Conservation (phyloP, 331 rosid species). For the Ulmus americana region DNA sequence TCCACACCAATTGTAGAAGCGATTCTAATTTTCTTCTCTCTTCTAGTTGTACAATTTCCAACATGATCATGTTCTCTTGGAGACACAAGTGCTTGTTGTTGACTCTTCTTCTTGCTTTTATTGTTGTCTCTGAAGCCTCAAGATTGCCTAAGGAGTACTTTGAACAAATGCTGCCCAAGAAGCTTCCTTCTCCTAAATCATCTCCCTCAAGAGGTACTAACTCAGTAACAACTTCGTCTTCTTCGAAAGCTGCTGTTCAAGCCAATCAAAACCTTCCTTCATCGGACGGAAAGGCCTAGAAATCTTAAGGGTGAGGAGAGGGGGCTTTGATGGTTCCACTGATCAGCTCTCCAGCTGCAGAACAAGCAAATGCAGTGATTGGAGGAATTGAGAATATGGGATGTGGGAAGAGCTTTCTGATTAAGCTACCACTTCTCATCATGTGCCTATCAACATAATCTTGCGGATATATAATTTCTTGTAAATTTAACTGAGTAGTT, state of each 20-base stretch:
- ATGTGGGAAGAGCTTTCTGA: too few relatives aligned
- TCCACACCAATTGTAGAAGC: neutral
- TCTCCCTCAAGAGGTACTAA: constrained; percentile 83
- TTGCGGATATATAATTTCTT: constrained; percentile 24
- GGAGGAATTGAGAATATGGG: too few relatives aligned
- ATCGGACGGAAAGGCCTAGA: constrained; percentile 61
- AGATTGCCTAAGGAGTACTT: constrained; percentile 50
- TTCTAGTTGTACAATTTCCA: constrained; percentile 5
- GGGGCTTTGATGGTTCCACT: neutral
- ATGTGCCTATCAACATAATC: constrained; percentile 23
- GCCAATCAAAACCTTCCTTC: constrained; percentile 29
- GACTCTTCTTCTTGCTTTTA: constrained; percentile 32
- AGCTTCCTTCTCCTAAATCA: constrained; percentile 72
- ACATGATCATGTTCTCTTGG: constrained; percentile 49
- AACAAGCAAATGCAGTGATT: constrained; percentile 6
- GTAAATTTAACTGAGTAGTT: constrained; percentile 38
- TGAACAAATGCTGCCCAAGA: constrained; percentile 91
- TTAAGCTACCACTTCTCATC: neutral
- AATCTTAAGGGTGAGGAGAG: neutral
- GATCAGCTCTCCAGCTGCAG: constrained; percentile 7
- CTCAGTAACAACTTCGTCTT: constrained; percentile 35
- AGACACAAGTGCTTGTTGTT: constrained; percentile 51
- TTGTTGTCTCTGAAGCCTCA: constrained; percentile 53
- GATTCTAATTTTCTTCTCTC: constrained; percentile 4
- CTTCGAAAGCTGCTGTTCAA: constrained; percentile 34